These are phyloP conservation scores for Lolium multiflorum DNA, from an alignment of 176 grass and related monocot species.

Conservation along the genomic window DNA sequence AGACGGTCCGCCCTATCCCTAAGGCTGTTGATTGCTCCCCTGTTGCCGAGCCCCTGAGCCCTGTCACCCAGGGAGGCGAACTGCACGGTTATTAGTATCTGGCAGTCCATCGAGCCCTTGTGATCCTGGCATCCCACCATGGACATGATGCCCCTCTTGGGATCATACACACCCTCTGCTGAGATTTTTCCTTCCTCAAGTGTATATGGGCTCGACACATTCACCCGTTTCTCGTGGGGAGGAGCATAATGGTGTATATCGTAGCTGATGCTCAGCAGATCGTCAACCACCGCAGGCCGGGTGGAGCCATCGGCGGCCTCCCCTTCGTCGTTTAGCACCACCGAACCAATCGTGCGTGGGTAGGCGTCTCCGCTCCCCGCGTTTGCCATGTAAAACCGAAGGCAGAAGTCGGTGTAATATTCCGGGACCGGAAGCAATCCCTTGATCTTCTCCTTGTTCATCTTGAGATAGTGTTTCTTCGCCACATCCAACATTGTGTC, in stretches of 20 bases:
- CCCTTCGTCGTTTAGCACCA: neutral
- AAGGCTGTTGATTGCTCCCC: slow-evolving; percentile 58
- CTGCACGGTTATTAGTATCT: slow-evolving; percentile 50
- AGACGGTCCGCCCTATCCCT: slow-evolving; percentile 49
- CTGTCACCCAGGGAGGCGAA: slow-evolving; percentile 37
- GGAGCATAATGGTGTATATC: slow-evolving; percentile 21
- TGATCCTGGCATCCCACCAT: slow-evolving; percentile 53
- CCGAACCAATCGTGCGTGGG: neutral
- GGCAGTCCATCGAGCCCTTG: slow-evolving; percentile 53
- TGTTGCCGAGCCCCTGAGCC: neutral
- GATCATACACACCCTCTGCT: slow-evolving; percentile 70
- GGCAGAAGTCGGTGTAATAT: slow-evolving; percentile 52
- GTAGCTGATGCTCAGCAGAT: slow-evolving; percentile 54
- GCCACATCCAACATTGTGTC: slow-evolving; percentile 32
- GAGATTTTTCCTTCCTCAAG: neutral
- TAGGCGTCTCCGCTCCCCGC: neutral
- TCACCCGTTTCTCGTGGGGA: neutral
- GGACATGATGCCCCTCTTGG: slow-evolving; percentile 51
- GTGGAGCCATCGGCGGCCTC: neutral
- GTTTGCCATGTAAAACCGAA: neutral
- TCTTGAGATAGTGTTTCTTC: slow-evolving; percentile 7
- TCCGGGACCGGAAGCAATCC: neutral
- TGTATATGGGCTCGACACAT: neutral
- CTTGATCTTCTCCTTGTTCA: neutral
- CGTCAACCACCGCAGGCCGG: neutral